Evolutionary conservation across 768 basidiomycete species (phyloP), one percentile per base, ranked within the genome.

Genomic region (Cubamyces sp.): DNA sequence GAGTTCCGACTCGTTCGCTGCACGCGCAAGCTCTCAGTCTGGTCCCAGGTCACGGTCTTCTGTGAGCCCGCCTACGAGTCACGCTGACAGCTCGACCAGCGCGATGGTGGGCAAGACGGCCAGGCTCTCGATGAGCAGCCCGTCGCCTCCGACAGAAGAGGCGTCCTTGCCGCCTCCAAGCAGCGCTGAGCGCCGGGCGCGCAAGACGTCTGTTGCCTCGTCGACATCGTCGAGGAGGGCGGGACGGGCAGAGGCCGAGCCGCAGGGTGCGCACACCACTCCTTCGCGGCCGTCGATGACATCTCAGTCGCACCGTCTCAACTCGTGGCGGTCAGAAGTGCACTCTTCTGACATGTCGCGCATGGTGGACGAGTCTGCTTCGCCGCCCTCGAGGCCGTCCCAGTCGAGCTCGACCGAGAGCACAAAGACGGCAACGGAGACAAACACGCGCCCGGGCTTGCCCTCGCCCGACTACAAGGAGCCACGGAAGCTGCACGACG

Each of bases 401-500:
- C 28, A 55, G 37, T 18, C 34, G 30, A 39, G 34, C 16, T 48
- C 46, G 12, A 50, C 4, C 19, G 39, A 15, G 23, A 53, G 9
- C 45, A 9, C 18, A 7, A 26, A 42, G 49, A 5, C 42, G 18
- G 7, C 65, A 6, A 39, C 45, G 7, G 56, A 45, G 25, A 39
- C 34, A 41, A 40, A 42, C 3, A 25, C 26, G 40, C 25, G 43
- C n/a, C 26, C 62, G 5, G 59, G 54, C 5, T 40, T 60, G 23
- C 46, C 65, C 5, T 52, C 55, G 2, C 57, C 66, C n/a, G 57
- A 55, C 25, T 26, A 61, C 42, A 54, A 45, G 67, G 76, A 81
- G 54, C 91, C 91, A 18, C 78, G 91, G 39, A 75, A 76, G 60
- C 75, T 91, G 57, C 86, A 90, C 68, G 73, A 70, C 43, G 68